Evolutionary conservation across 2,329 filamentous ascomycete species (phyloP).

Genomic region (Hymenoscyphus fraxineus): DNA sequence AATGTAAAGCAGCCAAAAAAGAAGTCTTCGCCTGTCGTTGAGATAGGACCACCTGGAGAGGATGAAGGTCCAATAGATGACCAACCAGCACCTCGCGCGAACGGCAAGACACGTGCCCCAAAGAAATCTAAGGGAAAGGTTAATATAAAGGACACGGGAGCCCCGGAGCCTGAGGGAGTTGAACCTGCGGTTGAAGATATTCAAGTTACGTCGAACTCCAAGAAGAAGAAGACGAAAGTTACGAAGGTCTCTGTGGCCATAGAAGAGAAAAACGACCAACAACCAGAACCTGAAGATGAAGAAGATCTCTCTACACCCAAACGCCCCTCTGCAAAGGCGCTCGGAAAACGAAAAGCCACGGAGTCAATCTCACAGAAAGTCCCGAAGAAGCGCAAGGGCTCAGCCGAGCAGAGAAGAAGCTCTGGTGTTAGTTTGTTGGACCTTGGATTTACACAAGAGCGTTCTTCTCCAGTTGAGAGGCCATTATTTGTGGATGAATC

Average conservation of each 20-base stretch:
- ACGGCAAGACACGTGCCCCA: not conserved
- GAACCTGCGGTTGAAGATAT: not conserved
- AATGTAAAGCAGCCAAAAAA: not conserved
- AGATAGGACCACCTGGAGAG: not conserved
- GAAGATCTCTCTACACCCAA: slow-evolving; percentile 5
- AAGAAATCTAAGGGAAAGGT: not conserved
- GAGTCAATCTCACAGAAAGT: slow-evolving; percentile 3
- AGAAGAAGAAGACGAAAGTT: not conserved
- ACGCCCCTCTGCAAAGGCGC: slow-evolving; percentile 23
- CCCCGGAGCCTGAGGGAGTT: not conserved
- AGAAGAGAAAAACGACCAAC: not conserved
- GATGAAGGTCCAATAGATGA: not conserved
- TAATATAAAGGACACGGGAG: not conserved
- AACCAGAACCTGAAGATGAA: not conserved
- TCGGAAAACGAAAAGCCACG: slow-evolving; percentile 27
- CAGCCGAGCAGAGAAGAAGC: slow-evolving; percentile 9
- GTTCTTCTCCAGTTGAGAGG: not conserved
- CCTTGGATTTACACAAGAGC: slow-evolving; percentile 6
- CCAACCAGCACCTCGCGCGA: not conserved
- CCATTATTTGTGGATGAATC: not conserved
- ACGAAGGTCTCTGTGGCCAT: not conserved
- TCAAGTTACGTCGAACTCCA: not conserved
- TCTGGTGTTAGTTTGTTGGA: slow-evolving; percentile 13
- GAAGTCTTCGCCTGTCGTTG: not conserved
- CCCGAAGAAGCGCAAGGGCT: slow-evolving; percentile 20